Conservation (phyloP, 129 eudicot species). For the Artemisia tridentata region DNA sequence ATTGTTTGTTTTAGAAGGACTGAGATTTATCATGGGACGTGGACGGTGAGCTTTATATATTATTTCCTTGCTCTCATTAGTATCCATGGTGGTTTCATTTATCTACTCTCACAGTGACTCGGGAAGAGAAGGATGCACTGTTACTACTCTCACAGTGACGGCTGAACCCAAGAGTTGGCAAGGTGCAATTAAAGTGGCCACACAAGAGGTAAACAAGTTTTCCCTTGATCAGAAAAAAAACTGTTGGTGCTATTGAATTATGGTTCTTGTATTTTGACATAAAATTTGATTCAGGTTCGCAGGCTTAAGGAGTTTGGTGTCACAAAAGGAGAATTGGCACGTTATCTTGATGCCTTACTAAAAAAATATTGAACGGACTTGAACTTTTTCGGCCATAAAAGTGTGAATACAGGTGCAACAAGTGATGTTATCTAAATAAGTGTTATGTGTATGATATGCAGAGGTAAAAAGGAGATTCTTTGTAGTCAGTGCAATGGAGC, state of each 20-base stretch:
- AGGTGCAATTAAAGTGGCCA: slow-evolving; percentile 82
- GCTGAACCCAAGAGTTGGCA: slow-evolving; percentile 98
- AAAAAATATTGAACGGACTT: neutral
- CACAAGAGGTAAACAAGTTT: slow-evolving; percentile 36
- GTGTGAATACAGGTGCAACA: neutral
- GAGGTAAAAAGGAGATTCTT: slow-evolving; percentile 71
- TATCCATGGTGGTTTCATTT: no score
- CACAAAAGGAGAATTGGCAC: slow-evolving; percentile 91
- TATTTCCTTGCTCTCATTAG: no score
- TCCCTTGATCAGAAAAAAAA: neutral
- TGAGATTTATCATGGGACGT: no score
- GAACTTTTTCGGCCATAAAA: neutral
- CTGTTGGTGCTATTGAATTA: neutral
- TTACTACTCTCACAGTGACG: slow-evolving; percentile 94
- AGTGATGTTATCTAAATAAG: slow-evolving; percentile 11
- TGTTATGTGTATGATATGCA: slow-evolving; percentile 26
- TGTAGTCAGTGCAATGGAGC: slow-evolving; percentile 88
- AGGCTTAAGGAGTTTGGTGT: slow-evolving; percentile 98
- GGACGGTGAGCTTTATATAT: no score
- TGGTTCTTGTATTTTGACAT: slow-evolving; percentile 12
- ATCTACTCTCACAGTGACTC: slow-evolving; percentile 99
- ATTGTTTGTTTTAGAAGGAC: no score
- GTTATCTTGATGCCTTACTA: slow-evolving; percentile 79
- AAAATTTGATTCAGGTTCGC: slow-evolving; percentile 56
- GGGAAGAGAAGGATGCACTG: slow-evolving; percentile 98